Base-by-base conservation (phyloP, 2,329 filamentous ascomycete genomes). In the Tolypocladium inflatum region DNA sequence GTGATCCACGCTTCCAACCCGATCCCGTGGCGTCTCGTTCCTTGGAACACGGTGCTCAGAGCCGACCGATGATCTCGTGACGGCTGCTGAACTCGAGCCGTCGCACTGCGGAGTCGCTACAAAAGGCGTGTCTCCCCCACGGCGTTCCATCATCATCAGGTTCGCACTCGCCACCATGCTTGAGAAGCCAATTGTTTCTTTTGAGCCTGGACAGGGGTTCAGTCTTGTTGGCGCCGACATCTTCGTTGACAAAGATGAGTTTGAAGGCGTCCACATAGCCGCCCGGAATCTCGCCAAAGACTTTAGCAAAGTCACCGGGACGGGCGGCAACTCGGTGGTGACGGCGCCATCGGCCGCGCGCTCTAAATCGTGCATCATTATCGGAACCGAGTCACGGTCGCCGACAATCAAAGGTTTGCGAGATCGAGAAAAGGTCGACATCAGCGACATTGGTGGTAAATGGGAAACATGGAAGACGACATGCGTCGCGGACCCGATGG, bases 391-490 rank as follows among this genome's bases (percentile, higher is more conserved):
- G 4, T 53, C 62, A 13, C 52, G 64, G 17, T 69, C 67, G 3
- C 58, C 61, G 0, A 60, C 62, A 1, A 57, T 69, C 19, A 59
- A 54, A 19, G 53, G 59, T 2, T 45, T 69, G 4, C 57, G 59
- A 19, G 50, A 59, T 1, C 58, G 55, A 6, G 60, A 59, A 15
- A 67, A 64, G 35, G 55, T 70, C 39, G 63, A 68, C 17, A 26
- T 60, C 1, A 58, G 62, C 9, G 59, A 53, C 21, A 63, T 70
- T 37, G 50, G 58, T 2, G 80, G 80, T 0, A 76, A 79, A 62
- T 84, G 81, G 81, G 82, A 85, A 62, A 76, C 80, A 1, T 84
- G 80, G 65, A 69, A 76, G 17, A 81, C 78, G 21, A 66, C 71
- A 0, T 62, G 82, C 1, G 74, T 84, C 0, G 63, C 76, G 6